These are phyloP conservation scores for Cydonia oblonga DNA, from an alignment of 331 rosid genomes.

Conservation along the genomic window DNA sequence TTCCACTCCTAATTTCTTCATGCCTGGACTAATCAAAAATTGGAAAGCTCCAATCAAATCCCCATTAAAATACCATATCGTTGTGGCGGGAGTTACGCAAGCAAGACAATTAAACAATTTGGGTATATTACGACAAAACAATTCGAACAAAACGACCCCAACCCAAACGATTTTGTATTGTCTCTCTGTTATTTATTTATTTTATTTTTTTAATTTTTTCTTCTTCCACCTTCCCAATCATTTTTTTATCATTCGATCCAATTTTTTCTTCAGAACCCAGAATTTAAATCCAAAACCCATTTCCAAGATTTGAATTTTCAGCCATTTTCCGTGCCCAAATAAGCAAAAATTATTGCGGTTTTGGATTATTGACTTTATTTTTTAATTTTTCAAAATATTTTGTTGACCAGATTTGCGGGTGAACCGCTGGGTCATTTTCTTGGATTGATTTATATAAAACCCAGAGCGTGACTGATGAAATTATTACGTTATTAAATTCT, in stretches of 20 bases:
- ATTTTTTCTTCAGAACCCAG: not conserved
- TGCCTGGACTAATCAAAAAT: not conserved
- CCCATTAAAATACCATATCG: not conserved
- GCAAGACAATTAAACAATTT: slow-evolving; percentile 1
- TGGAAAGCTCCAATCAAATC: not conserved
- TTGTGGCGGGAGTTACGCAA: slow-evolving; percentile 23
- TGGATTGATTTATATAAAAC: not conserved
- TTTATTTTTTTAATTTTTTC: no score
- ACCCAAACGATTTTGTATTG: not conserved
- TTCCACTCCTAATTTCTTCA: not conserved
- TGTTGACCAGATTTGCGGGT: slow-evolving; percentile 9
- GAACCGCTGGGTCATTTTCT: slow-evolving; percentile 8
- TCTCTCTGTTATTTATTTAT: no score
- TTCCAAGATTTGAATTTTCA: not conserved
- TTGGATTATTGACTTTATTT: not conserved
- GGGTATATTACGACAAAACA: not conserved
- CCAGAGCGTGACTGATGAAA: not conserved
- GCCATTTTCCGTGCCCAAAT: not conserved
- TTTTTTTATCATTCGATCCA: not conserved
- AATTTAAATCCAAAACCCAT: not conserved
- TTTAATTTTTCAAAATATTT: not conserved
- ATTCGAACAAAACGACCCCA: not conserved
- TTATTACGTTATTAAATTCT: not conserved
- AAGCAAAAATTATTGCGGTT: not conserved
- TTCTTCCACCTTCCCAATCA: not conserved